phyloP scores from a whole-genome alignment of 768 basidiomycete genomes.

The Hygrophorus russula region DNA sequence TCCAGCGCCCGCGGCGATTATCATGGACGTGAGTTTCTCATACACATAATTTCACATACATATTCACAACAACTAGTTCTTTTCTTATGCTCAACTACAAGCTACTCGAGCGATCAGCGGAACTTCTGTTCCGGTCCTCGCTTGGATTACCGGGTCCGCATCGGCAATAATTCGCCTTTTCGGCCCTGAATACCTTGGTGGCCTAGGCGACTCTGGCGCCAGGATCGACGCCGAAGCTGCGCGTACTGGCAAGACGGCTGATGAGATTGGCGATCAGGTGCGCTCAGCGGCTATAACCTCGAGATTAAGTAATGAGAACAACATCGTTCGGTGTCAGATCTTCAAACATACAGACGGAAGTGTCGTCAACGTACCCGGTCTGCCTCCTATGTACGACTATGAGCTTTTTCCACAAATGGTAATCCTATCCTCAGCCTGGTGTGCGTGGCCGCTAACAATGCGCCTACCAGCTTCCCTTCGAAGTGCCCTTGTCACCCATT shows the following conservation, averaged over 20 bases:
- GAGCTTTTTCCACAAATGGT: constrained; percentile 13
- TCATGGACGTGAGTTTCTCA: constrained; percentile 8
- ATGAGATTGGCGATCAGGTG: constrained; percentile 12
- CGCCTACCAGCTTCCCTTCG: background rate
- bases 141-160: constrained; percentile 7
- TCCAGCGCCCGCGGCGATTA: constrained; percentile 2
- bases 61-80: background rate
- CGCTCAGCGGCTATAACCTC: too few species aligned
- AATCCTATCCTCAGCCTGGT: background rate
- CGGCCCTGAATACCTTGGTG: constrained; percentile 13
- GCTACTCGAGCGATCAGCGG: constrained; percentile 10
- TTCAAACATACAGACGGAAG: constrained; percentile 10
- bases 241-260: constrained; percentile 2
- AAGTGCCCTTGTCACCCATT: constrained; percentile 2
- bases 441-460: too few species aligned
- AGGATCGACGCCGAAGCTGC: constrained; percentile 9
- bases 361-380: constrained; percentile 11
- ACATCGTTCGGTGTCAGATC: constrained; percentile 7
- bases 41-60: background rate
- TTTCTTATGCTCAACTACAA: background rate
- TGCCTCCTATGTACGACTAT: constrained; percentile 15
- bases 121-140: constrained; percentile 9
- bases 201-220: constrained; percentile 10
- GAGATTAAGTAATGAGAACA: too few species aligned
- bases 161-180: constrained; percentile 8